phyloP scores from a whole-genome alignment of 2,329 filamentous ascomycete genomes.

The Sporothrix pseudoabietina region DNA sequence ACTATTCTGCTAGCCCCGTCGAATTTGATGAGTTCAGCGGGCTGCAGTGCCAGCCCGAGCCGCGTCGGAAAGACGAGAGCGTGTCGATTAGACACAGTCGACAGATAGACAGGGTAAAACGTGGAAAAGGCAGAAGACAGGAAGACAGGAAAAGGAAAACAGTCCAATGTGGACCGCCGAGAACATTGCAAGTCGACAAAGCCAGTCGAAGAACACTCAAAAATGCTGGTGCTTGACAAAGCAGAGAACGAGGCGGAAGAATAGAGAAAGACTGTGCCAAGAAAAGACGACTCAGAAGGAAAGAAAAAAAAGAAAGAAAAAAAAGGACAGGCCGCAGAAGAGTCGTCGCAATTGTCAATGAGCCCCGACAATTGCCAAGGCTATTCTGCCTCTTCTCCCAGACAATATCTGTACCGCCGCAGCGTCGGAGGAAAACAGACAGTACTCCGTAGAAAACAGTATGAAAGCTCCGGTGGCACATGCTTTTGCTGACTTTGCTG shows the following conservation, averaged over 20 bases:
- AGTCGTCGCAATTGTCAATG: neutral
- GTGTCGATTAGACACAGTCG: neutral
- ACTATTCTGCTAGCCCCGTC: neutral
- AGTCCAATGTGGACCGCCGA: neutral
- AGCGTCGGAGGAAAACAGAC: neutral
- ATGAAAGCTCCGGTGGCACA: neutral
- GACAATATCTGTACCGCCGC: neutral
- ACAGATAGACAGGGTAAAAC: too few relatives aligned
- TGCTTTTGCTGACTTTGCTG: neutral
- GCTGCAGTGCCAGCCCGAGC: neutral
- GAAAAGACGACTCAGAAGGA: neutral
- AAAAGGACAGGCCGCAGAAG: neutral
- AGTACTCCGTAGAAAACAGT: neutral
- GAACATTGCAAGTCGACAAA: neutral
- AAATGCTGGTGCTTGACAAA: neutral
- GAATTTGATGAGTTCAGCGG: neutral
- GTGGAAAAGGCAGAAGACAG: too few relatives aligned
- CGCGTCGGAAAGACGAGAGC: neutral
- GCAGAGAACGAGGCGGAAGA: constrained; percentile 3
- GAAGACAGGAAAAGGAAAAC: too few relatives aligned
- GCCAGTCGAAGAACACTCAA: neutral
- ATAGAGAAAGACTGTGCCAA: neutral
- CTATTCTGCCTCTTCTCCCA: neutral
- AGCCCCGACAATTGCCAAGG: neutral
- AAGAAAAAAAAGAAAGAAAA: neutral